These are phyloP conservation scores for Alopecurus myosuroides DNA, from an alignment of 176 grass and related monocot genomes.

Conservation along the genomic window DNA sequence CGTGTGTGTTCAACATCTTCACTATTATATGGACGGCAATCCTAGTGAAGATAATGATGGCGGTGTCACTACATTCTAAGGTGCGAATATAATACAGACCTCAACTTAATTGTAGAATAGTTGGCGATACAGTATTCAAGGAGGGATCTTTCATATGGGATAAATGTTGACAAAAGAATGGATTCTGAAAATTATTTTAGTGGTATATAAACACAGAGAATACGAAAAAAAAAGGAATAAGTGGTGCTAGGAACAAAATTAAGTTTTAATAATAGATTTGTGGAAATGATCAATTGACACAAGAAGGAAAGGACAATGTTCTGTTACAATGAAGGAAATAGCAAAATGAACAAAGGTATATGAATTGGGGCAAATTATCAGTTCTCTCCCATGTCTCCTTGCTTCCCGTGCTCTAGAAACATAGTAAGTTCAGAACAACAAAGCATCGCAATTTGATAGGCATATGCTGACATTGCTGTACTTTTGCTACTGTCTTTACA, in stretches of 20 bases:
- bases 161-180: neutral
- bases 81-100: slow-evolving; percentile 21
- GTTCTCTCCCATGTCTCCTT: neutral
- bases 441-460: neutral
- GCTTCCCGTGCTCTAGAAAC: neutral
- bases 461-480: too few species aligned
- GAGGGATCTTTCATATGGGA: neutral
- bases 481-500: neutral
- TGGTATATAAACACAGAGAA: neutral
- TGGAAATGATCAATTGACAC: neutral
- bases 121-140: neutral
- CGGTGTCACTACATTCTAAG: slow-evolving; percentile 84
- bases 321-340: neutral
- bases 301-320: neutral
- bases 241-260: neutral
- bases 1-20: slow-evolving; percentile 80
- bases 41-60: slow-evolving; percentile 74
- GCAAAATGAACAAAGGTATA: neutral
- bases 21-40: slow-evolving; percentile 77
- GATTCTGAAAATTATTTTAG: neutral
- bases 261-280: neutral
- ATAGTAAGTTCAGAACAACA: neutral
- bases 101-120: neutral
- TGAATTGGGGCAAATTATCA: neutral
- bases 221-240: neutral